Evolutionary conservation across 148 eudicot species (phyloP).

Genomic region (Rhododendron griersonianum): DNA sequence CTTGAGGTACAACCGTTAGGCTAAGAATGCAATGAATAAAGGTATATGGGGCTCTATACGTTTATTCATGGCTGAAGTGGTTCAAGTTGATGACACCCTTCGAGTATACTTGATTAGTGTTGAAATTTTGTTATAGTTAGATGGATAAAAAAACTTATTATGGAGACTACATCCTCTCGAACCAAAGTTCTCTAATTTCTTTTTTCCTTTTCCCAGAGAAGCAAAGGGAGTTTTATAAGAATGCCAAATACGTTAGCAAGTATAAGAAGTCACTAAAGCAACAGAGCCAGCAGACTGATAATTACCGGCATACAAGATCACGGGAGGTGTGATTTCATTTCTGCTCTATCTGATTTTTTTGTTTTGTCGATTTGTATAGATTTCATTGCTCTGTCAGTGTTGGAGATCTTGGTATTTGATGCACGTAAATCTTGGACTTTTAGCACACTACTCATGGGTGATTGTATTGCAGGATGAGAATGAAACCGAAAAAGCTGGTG

Average conservation of each 20-base stretch:
- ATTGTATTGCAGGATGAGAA: constrained; percentile 30
- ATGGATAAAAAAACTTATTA: neutral
- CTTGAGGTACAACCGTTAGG: neutral
- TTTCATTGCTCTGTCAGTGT: neutral
- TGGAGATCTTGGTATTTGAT: neutral
- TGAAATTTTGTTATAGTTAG: neutral
- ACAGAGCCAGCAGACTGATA: constrained; percentile 30
- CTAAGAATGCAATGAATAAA: neutral
- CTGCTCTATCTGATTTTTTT: neutral
- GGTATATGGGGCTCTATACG: neutral
- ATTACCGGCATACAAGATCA: constrained; percentile 19
- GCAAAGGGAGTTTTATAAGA: constrained; percentile 83
- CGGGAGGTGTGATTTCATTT: constrained; percentile 37
- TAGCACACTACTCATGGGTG: neutral
- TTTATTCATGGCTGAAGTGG: neutral
- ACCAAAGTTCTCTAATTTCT: neutral
- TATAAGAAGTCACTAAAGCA: constrained; percentile 65
- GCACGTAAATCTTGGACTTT: neutral
- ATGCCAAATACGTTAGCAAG: constrained; percentile 75
- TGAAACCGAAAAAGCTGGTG: constrained; percentile 18
- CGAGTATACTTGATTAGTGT: neutral
- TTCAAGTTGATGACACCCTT: neutral
- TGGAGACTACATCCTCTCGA: neutral
- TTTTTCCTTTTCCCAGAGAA: constrained; percentile 41
- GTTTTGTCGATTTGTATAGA: neutral